Base-by-base conservation (phyloP, 495 filamentous ascomycete species). In the Zalerion maritima region DNA sequence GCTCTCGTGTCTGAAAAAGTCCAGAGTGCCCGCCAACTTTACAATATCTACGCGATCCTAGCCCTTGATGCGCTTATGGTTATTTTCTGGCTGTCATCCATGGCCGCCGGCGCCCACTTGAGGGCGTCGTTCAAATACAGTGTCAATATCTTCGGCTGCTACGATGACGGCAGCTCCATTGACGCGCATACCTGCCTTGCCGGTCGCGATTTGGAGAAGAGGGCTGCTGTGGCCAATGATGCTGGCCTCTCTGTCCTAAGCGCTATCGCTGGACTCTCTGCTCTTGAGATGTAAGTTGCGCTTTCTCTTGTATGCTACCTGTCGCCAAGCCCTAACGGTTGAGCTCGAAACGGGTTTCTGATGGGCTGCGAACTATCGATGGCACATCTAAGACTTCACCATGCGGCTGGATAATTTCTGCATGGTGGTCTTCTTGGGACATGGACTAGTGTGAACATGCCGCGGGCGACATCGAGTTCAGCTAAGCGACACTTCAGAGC, bases 11-110 rank as follows among this genome's bases (percentile, higher is more conserved):
- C 51, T 2, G 58, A 64, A 33, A 58, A 57, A 18, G 45, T 57
- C 5, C 10, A 45, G 4, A 36, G 41, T 6, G 55, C 54, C 12
- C 44, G 36, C 10, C 22, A 36, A 1, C 45, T 37, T 6, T 64
- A 64, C 36, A 62, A 65, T 37, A 60, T 56, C 19, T 59, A 54
- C 54, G 59, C 61, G 10, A 32, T 61, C 15, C 45, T 65, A n/a
- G 34, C 50, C 3, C 43, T 65, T 9, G 59, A 65, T 34, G 35
- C 47, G 16, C 37, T 62, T 16, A 53, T 65, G 50, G 47, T 52
- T 13, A 36, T 65, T 40, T 45, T 65, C 18, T 65, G 59, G 59
- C 42, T 65, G 13, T 50, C 59, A 3, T 55, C 50, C n/a, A 47
- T 65, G 42, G 60, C 50, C 16, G 45, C 55, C 18, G 54, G 49